Evolutionary conservation across 2,329 filamentous ascomycete species (phyloP), one percentile per base, ranked within the genome.

Genomic region (Aaosphaeria pasadenensis): DNA sequence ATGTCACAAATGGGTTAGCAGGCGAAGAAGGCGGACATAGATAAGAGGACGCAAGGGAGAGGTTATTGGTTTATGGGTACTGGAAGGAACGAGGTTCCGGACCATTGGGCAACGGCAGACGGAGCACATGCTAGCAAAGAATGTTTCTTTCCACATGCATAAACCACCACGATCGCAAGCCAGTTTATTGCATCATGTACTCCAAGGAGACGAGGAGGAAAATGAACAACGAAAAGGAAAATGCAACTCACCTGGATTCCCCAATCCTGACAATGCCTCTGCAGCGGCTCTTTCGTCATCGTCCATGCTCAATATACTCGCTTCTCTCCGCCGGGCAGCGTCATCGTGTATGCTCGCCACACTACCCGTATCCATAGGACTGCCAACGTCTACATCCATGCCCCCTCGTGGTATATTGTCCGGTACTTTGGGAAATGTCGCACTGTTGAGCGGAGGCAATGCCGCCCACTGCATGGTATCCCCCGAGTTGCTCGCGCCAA

Each of bases 211-310:
- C 17, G 17, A 24, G 2, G 17, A 24, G 3, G 43, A 40, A 41
- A 36, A 17, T 28, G 9, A n/a, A 40, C 39, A 40, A 9, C 43
- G 32, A 38, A 11, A 33, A 5, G 24, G 7, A 46, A n/a, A 46
- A 17, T 43, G 17, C 35, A 43, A 32, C 70, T 35, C 58, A 77
- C 75, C 73, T 62, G 73, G 71, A 59, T 77, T 77, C 6, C 75
- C 73, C 40, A 79, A 60, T 17, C 74, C 75, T 36, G 73, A 75
- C 53, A 79, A 57, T 33, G 76, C 76, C 61, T 79, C 75, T 17
- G 75, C 76, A 5, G 76, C 77, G 43, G 76, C 62, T 13, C 75
- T 67, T 50, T 77, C 75, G 49, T 78, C 72, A 50, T 78, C 75
- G 28, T 77, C 75, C 55, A 76, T 70, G 38, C 73, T 76, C 33